These are phyloP conservation scores for Mycena venus DNA, from an alignment of 768 basidiomycete species.

Conservation along the genomic window DNA sequence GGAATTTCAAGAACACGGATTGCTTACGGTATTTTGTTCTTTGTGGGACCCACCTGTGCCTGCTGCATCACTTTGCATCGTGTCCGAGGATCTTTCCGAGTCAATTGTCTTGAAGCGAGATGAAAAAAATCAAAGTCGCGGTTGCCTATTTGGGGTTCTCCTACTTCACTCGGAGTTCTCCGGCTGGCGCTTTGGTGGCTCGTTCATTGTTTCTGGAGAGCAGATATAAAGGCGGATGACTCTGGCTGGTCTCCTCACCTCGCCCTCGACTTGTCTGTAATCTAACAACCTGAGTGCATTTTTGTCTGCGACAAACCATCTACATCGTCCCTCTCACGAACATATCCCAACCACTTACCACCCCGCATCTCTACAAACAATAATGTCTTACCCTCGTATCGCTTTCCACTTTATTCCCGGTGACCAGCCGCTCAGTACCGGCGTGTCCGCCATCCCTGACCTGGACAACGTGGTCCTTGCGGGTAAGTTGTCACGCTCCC, in stretches of 20 bases:
- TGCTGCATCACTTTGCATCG: not conserved
- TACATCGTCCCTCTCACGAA: not conserved
- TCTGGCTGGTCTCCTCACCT: not conserved
- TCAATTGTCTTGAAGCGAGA: not conserved
- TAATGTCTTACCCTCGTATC: not conserved
- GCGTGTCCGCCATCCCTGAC: not conserved
- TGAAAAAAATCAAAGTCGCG: not conserved
- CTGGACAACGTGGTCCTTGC: not conserved
- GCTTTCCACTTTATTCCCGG: not conserved
- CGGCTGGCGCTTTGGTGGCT: not conserved
- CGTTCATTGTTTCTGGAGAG: not conserved
- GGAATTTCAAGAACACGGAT: not conserved
- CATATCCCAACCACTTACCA: not conserved
- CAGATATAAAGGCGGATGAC: not conserved
- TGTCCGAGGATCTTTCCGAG: not conserved
- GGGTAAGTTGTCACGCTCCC: not conserved
- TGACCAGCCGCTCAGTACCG: not conserved
- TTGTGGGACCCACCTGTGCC: not conserved
- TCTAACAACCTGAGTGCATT: not conserved
- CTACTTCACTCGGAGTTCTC: no score
- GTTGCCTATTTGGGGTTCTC: not conserved
- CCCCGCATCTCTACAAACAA: not conserved
- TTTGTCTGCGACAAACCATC: not conserved
- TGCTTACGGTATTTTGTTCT: not conserved
- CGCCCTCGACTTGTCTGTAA: not conserved